A percentile compares a stretch with the other conserved stretches of the same genome.
Conservation (phyloP, 345 rosid species). For the Brassica incana region DNA sequence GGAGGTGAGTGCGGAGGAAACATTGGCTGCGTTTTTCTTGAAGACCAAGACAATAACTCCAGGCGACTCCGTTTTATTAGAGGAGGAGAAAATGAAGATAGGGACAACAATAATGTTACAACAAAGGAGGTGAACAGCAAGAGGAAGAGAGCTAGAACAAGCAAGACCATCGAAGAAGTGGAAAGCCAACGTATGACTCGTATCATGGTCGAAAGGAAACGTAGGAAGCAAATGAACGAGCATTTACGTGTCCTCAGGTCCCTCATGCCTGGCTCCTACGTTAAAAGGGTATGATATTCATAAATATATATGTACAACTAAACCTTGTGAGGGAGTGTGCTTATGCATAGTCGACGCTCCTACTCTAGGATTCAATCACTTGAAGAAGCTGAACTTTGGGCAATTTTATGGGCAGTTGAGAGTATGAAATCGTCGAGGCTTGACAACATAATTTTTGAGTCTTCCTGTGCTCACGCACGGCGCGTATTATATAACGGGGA, state of each 20-base stretch:
- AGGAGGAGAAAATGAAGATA: constrained; percentile 37
- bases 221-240: constrained; percentile 95
- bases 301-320: background rate
- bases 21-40: constrained; percentile 20
- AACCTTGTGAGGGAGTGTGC: no score
- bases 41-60: constrained; percentile 33
- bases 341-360: no score
- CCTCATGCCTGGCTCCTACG: constrained; percentile 97
- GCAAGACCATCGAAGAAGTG: constrained; percentile 86
- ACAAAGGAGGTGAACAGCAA: constrained; percentile 58
- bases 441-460: no score
- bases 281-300: constrained; percentile 64
- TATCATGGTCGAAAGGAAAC: constrained; percentile 89
- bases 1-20: constrained; percentile 47
- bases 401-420: no score
- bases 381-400: no score
- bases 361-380: no score
- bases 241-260: constrained; percentile 87
- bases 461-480: no score
- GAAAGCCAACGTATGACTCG: constrained; percentile 96
- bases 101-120: constrained; percentile 25
- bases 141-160: constrained; percentile 70
- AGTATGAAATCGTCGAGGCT: no score
- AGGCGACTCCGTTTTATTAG: constrained; percentile 55
- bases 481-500: no score